Evolutionary conservation across 2,329 filamentous ascomycete genomes (phyloP), one percentile per base, ranked within the genome.

Genomic region (Graphilbum ipis-grandicollis): DNA sequence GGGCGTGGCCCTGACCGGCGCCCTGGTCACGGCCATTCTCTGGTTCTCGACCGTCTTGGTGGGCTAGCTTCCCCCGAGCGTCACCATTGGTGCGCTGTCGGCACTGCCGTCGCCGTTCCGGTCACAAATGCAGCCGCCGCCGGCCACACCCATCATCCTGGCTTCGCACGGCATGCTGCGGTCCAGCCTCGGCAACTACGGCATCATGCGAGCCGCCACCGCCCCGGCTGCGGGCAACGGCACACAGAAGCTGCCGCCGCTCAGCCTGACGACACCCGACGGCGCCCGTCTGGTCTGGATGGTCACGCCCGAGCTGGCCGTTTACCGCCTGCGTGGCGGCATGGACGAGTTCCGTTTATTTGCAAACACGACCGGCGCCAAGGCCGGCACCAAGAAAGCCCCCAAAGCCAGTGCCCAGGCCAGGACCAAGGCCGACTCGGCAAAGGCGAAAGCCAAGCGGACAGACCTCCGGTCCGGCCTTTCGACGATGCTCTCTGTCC

Each of bases 101-200:
- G 18, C 6, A 18, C 37, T 35, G 2, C 21, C n/a, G n/a, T n/a
- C n/a, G n/a, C n/a, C n/a, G n/a, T n/a, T n/a, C n/a, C n/a, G n/a
- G n/a, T n/a, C n/a, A n/a, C n/a, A n/a, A n/a, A n/a, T n/a, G n/a
- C n/a, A n/a, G n/a, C n/a, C n/a, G n/a, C n/a, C n/a, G n/a, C n/a
- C n/a, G n/a, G n/a, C n/a, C n/a, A n/a, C n/a, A n/a, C n/a, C n/a
- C n/a, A n/a, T n/a, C n/a, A n/a, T 28, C 4, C 38, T 44, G 10
- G 22, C 37, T 9, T 28, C 41, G 5, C 35, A 34, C 15, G 43
- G 43, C 22, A 44, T 44, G 39, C 30, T 43, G 12, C 35, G 34
- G 2, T 38, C 43, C 5, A 37, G 39, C 30, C 21, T 44, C 14
- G 28, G 36, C 12, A 43, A 43, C 36, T 45, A 38, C 22, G 26